Conservation (phyloP, 345 rosid genomes). For the Melastoma malabathricum region DNA sequence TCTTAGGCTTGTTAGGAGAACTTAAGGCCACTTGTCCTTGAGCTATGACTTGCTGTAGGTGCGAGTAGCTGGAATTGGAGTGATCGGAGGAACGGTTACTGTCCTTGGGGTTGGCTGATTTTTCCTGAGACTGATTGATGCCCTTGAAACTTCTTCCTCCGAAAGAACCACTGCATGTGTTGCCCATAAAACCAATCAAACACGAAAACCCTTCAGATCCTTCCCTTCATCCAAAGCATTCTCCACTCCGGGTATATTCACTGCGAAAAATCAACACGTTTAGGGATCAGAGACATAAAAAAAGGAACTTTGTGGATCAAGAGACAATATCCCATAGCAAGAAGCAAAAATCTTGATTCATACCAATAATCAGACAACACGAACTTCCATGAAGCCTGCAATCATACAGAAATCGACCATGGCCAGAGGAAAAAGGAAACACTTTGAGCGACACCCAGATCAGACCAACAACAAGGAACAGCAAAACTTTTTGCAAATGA, state of each 20-base stretch:
- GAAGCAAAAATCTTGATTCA: no score
- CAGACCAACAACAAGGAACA: neutral
- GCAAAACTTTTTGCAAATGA: neutral
- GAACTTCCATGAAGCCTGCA: no score
- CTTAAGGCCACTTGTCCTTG: slow-evolving; percentile 24
- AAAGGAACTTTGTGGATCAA: slow-evolving; percentile 12
- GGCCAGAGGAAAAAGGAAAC: neutral
- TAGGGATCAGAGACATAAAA: no score
- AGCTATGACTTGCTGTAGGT: slow-evolving; percentile 20
- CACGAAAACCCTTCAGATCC: slow-evolving; percentile 14
- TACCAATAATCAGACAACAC: no score
- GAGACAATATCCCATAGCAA: slow-evolving; percentile 5
- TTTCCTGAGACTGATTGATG: slow-evolving; percentile 56
- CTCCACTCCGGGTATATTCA: no score
- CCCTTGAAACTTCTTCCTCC: slow-evolving; percentile 69
- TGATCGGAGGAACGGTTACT: slow-evolving; percentile 19
- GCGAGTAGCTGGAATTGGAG: slow-evolving; percentile 33
- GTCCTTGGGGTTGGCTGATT: slow-evolving; percentile 23
- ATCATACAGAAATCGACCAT: no score
- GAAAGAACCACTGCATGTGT: slow-evolving; percentile 93
- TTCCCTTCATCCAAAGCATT: slow-evolving; percentile 24
- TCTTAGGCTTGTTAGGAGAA: slow-evolving; percentile 12
- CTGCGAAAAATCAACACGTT: no score
- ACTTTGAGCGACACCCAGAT: slow-evolving; percentile 9
- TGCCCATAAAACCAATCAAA: slow-evolving; percentile 85